These are phyloP conservation scores for Calycina marina DNA, from an alignment of 2,329 filamentous ascomycete genomes.

Conservation along the genomic window DNA sequence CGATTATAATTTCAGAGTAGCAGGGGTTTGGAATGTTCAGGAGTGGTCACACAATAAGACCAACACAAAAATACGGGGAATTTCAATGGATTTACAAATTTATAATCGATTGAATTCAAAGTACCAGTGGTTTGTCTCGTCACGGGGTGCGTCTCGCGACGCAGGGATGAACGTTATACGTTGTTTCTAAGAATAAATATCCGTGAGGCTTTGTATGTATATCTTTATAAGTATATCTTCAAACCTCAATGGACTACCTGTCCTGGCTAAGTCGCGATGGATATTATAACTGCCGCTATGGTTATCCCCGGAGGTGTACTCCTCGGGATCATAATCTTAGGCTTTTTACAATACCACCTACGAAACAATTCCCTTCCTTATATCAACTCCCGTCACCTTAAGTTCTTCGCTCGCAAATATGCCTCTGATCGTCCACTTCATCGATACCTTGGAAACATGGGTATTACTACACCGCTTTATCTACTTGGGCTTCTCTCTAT, in stretches of 20 bases:
- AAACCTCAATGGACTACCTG: conserved; percentile 6
- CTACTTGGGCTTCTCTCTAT: conserved; percentile 8
- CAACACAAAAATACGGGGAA: conserved; percentile 5
- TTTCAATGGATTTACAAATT: conserved; percentile 3
- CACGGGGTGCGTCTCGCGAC: neutral
- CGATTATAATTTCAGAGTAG: conserved; percentile 7
- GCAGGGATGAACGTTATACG: conserved; percentile 1
- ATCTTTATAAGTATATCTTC: conserved; percentile 9
- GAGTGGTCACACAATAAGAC: conserved; percentile 8
- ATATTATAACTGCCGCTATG: conserved; percentile 7
- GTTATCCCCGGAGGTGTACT: conserved; percentile 7
- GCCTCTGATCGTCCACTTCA: conserved; percentile 6
- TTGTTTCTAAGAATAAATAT: conserved; percentile 9
- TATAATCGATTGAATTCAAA: conserved; percentile 1
- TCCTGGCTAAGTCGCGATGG: conserved; percentile 4
- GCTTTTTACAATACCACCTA: conserved; percentile 7
- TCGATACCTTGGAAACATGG: conserved; percentile 7
- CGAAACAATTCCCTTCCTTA: conserved; percentile 8
- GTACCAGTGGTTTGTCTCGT: neutral
- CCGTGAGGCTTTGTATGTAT: conserved; percentile 7
- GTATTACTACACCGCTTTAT: conserved; percentile 7
- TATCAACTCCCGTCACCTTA: conserved; percentile 7
- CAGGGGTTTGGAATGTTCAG: conserved; percentile 7
- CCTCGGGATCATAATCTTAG: conserved; percentile 8
- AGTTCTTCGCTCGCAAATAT: conserved; percentile 9